Conservation (phyloP, 2,329 filamentous ascomycete species). For the Penicillium sp. region DNA sequence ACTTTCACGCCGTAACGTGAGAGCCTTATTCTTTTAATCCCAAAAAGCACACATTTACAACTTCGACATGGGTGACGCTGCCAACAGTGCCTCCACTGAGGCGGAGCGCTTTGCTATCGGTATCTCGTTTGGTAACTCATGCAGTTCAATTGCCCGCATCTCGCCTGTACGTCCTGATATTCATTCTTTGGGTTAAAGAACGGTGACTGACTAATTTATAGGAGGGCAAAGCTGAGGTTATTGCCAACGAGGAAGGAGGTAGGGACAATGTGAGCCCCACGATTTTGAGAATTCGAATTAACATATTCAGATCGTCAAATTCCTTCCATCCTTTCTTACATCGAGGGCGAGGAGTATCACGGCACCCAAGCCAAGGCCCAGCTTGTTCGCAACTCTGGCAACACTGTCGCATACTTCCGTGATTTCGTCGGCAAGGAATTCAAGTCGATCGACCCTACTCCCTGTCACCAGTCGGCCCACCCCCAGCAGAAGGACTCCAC, state of each 20-base stretch:
- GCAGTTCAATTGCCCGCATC: constrained; percentile 94
- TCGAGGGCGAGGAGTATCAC: constrained; percentile 94
- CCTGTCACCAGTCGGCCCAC: constrained; percentile 90
- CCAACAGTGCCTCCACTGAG: constrained; percentile 48
- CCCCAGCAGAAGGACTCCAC: constrained; percentile 69
- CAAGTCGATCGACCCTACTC: constrained; percentile 93
- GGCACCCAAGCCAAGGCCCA: constrained; percentile 93
- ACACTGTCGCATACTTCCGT: constrained; percentile 93
- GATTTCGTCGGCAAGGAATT: constrained; percentile 95
- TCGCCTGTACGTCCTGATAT: constrained; percentile 49
- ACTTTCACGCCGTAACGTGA: constrained; percentile 17
- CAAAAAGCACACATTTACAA: constrained; percentile 9
- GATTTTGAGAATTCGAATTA: constrained; percentile 14
- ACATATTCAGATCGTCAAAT: constrained; percentile 79
- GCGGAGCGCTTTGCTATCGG: constrained; percentile 72
- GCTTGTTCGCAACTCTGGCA: constrained; percentile 84
- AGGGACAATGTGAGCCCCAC: constrained; percentile 32
- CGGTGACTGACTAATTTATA: constrained; percentile 25
- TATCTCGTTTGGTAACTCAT: constrained; percentile 96
- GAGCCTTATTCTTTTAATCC: constrained; percentile 8
- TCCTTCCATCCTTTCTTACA: constrained; percentile 88
- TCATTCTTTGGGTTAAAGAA: not conserved
- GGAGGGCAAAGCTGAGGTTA: constrained; percentile 95
- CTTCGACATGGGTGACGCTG: constrained; percentile 51
- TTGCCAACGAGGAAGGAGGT: constrained; percentile 98